A percentile compares a stretch with the other conserved stretches of the same genome.
Conservation (phyloP, 352 stramenopile species). For the Phytopythium oedochilum region DNA sequence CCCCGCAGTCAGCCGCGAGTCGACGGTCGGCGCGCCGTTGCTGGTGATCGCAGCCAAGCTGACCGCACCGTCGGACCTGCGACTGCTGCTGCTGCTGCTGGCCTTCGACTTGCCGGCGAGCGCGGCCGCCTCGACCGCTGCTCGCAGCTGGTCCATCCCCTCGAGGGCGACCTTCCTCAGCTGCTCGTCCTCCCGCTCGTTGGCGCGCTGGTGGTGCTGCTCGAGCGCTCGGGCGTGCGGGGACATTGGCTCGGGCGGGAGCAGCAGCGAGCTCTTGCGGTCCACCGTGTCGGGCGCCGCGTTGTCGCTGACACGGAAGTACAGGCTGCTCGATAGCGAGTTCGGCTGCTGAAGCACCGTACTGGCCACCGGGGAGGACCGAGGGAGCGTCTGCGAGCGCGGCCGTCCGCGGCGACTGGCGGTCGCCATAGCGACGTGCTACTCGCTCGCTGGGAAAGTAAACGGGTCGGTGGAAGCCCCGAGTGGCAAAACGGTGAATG, state of each 20-base stretch:
- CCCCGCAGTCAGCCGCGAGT: neutral
- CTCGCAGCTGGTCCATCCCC: constrained; percentile 9
- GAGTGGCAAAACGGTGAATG: neutral
- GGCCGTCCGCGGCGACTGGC: neutral
- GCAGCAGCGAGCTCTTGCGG: constrained; percentile 4
- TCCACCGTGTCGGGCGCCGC: neutral
- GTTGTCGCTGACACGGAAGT: constrained; percentile 6
- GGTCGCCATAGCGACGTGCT: neutral
- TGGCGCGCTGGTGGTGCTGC: neutral
- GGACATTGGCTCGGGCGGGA: neutral
- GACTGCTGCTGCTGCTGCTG: neutral
- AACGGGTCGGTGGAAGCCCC: neutral
- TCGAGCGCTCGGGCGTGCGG: neutral
- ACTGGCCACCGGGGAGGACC: neutral
- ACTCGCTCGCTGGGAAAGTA: neutral
- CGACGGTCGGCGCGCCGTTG: neutral
- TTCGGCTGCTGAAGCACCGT: neutral
- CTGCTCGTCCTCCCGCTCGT: constrained; percentile 8
- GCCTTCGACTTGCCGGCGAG: constrained; percentile 1
- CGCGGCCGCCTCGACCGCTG: constrained; percentile 2
- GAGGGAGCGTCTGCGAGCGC: neutral
- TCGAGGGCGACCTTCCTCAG: constrained; percentile 8
- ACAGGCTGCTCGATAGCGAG: constrained; percentile 5
- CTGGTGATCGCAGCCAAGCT: neutral
- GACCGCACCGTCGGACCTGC: neutral